phyloP scores from a whole-genome alignment of 2,329 filamentous ascomycete species.

The Monosporascus ibericus region DNA sequence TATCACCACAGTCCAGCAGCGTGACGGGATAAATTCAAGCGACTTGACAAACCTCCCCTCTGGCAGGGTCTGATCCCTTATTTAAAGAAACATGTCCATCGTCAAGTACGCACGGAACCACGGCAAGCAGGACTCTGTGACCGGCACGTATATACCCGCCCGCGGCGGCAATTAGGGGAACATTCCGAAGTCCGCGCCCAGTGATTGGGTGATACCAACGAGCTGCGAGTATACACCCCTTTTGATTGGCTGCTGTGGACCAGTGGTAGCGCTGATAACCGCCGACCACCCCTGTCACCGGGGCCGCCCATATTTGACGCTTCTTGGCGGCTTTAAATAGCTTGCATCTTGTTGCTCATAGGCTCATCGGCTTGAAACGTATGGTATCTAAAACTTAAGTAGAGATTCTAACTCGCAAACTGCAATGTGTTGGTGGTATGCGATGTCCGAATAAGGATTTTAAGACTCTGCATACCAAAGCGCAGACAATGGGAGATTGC shows the following conservation, averaged over 20 bases:
- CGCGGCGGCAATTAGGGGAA: no score
- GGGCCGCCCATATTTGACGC: neutral
- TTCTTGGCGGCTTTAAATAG: neutral
- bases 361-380: no score
- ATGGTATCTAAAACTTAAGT: no score
- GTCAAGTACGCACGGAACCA: neutral
- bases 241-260: neutral
- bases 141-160: no score
- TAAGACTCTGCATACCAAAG: no score
- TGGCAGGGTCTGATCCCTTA: neutral
- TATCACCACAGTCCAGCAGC: neutral
- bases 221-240: neutral
- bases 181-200: neutral
- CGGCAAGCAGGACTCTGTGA: no score
- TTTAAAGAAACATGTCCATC: neutral
- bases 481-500: no score
- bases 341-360: neutral
- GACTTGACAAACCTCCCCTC: neutral
- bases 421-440: no score
- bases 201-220: neutral
- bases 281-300: neutral
- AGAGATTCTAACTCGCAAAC: no score
- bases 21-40: neutral
- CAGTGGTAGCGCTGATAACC: neutral
- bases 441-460: no score